Percentiles rank a stretch among this genome's conserved stretches.
Evolutionary conservation across 2,329 filamentous ascomycete genomes (phyloP).

Genomic region (Hypoxylon rubiginosum): DNA sequence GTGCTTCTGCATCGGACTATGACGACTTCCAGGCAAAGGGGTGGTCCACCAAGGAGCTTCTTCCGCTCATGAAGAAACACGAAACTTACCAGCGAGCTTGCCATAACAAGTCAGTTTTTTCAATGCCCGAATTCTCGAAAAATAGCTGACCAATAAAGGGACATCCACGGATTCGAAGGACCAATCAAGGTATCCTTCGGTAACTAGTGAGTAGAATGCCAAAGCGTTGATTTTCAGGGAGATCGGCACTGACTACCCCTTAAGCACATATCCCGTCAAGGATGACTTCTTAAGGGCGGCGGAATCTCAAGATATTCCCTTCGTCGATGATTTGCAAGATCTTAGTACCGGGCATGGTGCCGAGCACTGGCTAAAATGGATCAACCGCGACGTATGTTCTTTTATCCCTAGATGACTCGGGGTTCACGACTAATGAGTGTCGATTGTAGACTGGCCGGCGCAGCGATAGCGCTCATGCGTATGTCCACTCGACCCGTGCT

Average conservation of each 20-base stretch:
- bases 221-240: slow-evolving; percentile 27
- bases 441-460: slow-evolving; percentile 73
- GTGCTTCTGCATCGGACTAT: slow-evolving; percentile 78
- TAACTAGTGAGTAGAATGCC: slow-evolving; percentile 66
- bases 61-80: slow-evolving; percentile 84
- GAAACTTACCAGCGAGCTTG: slow-evolving; percentile 80
- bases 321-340: slow-evolving; percentile 83
- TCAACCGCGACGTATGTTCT: slow-evolving; percentile 72
- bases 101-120: slow-evolving; percentile 64
- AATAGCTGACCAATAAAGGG: slow-evolving; percentile 55
- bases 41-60: slow-evolving; percentile 81
- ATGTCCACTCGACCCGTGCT: slow-evolving; percentile 81
- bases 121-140: not conserved
- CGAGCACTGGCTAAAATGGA: slow-evolving; percentile 89
- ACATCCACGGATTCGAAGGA: slow-evolving; percentile 81
- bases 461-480: slow-evolving; percentile 82
- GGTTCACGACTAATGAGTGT: slow-evolving; percentile 10
- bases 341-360: slow-evolving; percentile 77
- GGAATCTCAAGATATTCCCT: slow-evolving; percentile 79
- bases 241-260: slow-evolving; percentile 13
- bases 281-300: slow-evolving; percentile 82
- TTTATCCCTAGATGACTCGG: slow-evolving; percentile 3
- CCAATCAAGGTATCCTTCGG: slow-evolving; percentile 87
- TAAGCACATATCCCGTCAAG: slow-evolving; percentile 80
- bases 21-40: slow-evolving; percentile 85